Conservation (phyloP, 345 rosid species). For the Acer campestre region DNA sequence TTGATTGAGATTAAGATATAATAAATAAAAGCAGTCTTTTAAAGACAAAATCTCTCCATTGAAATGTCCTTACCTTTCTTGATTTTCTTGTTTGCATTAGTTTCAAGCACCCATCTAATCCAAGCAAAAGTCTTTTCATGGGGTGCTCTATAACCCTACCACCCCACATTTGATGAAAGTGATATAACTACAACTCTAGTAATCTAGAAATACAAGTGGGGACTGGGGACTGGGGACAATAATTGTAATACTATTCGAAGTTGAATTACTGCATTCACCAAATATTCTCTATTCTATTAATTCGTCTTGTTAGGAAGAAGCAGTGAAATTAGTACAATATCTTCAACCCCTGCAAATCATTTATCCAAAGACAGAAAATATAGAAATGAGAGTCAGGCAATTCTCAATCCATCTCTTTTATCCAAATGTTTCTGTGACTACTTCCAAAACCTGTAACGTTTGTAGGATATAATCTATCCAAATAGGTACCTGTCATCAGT, state of each 20-base stretch:
- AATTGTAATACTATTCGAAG: neutral
- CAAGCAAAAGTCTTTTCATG: conserved; percentile 17
- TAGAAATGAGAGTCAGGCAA: too few species aligned
- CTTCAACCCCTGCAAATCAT: too few species aligned
- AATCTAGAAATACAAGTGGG: neutral
- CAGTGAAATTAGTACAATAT: too few species aligned
- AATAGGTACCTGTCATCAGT: too few species aligned
- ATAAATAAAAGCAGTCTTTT: neutral
- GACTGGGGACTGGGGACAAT: too few species aligned
- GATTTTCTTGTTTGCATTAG: conserved; percentile 16
- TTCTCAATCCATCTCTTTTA: too few species aligned
- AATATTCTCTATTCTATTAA: too few species aligned
- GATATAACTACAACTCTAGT: neutral
- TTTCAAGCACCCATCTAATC: conserved; percentile 4
- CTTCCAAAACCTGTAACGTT: too few species aligned
- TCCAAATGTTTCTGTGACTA: too few species aligned
- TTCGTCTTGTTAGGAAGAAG: too few species aligned
- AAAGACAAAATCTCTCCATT: neutral
- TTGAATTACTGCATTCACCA: conserved; percentile 1
- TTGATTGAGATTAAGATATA: neutral
- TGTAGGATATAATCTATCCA: too few species aligned
- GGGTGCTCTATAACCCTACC: neutral
- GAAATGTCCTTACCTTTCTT: conserved; percentile 4
- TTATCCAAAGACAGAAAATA: too few species aligned
- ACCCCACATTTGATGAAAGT: neutral